Evolutionary conservation across 306 rosid species (phyloP).

Genomic region (Begonia loranthoides): DNA sequence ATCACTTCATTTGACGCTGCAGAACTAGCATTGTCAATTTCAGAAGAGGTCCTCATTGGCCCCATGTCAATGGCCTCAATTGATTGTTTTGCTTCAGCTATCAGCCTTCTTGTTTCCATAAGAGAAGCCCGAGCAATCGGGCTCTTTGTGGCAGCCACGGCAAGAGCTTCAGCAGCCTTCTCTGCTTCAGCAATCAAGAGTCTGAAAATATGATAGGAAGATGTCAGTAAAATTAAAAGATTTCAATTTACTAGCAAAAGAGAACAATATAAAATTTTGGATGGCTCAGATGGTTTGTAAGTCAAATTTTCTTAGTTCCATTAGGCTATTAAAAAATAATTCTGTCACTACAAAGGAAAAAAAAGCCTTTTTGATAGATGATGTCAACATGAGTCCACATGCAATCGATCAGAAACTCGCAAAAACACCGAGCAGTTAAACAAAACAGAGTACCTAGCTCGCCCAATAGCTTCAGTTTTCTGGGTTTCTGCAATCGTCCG

Average conservation of each 20-base stretch:
- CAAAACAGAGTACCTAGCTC: slow-evolving; percentile 55
- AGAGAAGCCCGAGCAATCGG: slow-evolving; percentile 75
- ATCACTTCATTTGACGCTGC: slow-evolving; percentile 19
- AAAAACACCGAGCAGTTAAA: neutral
- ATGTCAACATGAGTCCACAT: too few species aligned
- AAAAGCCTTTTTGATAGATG: too few species aligned
- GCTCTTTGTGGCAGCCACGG: slow-evolving; percentile 67
- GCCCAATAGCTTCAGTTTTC: slow-evolving; percentile 57
- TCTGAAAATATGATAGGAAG: slow-evolving; percentile 27
- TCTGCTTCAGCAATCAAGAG: slow-evolving; percentile 88
- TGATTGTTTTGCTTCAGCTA: slow-evolving; percentile 80
- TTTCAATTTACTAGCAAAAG: neutral
- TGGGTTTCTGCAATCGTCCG: slow-evolving; percentile 53
- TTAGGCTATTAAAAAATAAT: too few species aligned
- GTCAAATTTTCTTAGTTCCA: too few species aligned
- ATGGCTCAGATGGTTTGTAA: too few species aligned
- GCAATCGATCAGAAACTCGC: too few species aligned
- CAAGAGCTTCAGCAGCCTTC: slow-evolving; percentile 87
- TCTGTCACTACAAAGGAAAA: too few species aligned
- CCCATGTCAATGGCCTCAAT: slow-evolving; percentile 49
- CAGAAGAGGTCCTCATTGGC: slow-evolving; percentile 12
- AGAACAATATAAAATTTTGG: neutral
- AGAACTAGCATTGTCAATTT: slow-evolving; percentile 18
- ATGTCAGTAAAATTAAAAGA: neutral
- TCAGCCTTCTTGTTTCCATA: slow-evolving; percentile 70